Base-by-base conservation (phyloP, 495 filamentous ascomycete species). In the Aspergillus haitiensis region DNA sequence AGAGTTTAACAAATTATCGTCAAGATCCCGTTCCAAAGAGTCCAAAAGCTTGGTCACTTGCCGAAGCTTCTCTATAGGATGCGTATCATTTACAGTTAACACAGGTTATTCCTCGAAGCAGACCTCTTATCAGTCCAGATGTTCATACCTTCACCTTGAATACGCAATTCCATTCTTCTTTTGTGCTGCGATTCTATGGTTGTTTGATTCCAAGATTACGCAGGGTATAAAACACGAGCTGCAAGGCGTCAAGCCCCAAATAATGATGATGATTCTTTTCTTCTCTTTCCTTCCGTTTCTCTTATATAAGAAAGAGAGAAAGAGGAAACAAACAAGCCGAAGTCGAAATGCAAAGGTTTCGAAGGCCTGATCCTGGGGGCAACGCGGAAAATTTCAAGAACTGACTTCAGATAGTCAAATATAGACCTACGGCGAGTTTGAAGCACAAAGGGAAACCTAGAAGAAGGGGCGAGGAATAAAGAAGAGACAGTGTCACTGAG, bases 11-110 rank as follows among this genome's bases (percentile, higher is more conserved):
- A 64, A 78, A 45, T 75, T 76, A 31, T 82, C 77, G 48, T 76
- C 61, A 6, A 88, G 69, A 67, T 92, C 87, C 48, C 80, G 64
- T 3, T 82, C 72, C 27, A 93, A 74, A 11, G 75, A 79, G 11
- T 78, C 72, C 62, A 92, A 67, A 27, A 92, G 69, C 52, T 74
- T 70, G 8, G 79, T 84, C 36, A 91, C 84, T 21, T 88, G 83
- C 27, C 81, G 71, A 34, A 86, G 70, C 70, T 91, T 91, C 52
- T 78, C 88, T 91, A 59, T 64, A 48, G 6, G 55, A 31, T 42
- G 8, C 10, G 31, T 11, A 40, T 54, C 10, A 40, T 21, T 31
- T 18, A 51, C 12, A 16, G 45, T 59, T 72, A 32, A 50, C 73
- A 42, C 47, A 52, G 42, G 5, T 44, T 16, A 34, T 47, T 12